A percentile compares a stretch with the other conserved stretches of the same genome.
phyloP scores from a whole-genome alignment of 179 eudicot species.

The Corrigiola litoralis region DNA sequence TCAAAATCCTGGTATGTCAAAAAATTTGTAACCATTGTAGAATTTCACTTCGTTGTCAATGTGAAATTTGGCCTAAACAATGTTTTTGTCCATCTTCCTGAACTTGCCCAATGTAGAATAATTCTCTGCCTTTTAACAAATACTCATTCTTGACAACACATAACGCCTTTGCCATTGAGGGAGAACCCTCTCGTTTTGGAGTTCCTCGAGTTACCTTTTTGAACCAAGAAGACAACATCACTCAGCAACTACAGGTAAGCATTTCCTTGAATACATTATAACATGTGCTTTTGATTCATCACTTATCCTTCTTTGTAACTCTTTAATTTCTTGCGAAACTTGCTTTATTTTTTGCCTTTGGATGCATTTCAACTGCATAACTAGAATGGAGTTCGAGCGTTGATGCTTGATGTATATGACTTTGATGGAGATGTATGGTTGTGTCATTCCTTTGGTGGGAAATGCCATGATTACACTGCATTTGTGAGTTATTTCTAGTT shows the following conservation, averaged over 20 bases:
- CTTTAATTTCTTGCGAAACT: not conserved
- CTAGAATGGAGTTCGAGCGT: slow-evolving; percentile 80
- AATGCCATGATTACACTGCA: slow-evolving; percentile 61
- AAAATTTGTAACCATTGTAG: not conserved
- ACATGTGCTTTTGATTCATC: not conserved
- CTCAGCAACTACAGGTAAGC: slow-evolving; percentile 70
- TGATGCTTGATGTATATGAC: slow-evolving; percentile 81
- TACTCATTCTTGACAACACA: slow-evolving; percentile 81
- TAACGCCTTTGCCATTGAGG: slow-evolving; percentile 66
- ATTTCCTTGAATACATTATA: not conserved
- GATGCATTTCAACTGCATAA: too few species aligned
- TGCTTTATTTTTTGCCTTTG: not conserved
- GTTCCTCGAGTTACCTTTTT: slow-evolving; percentile 44
- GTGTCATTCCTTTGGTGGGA: slow-evolving; percentile 73
- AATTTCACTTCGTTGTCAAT: not conserved
- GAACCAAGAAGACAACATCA: slow-evolving; percentile 69
- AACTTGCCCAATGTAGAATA: slow-evolving; percentile 37
- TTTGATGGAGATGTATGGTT: slow-evolving; percentile 65
- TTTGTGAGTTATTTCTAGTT: slow-evolving; percentile 40
- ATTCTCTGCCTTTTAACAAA: slow-evolving; percentile 81
- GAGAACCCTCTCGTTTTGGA: slow-evolving; percentile 49
- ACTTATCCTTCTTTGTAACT: not conserved
- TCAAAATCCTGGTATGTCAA: slow-evolving; percentile 44
- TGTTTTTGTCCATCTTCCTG: too few species aligned
- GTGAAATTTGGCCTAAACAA: too few species aligned